These are phyloP conservation scores for Globisporangium nodosum DNA, from an alignment of 352 stramenopile species.

Conservation along the genomic window DNA sequence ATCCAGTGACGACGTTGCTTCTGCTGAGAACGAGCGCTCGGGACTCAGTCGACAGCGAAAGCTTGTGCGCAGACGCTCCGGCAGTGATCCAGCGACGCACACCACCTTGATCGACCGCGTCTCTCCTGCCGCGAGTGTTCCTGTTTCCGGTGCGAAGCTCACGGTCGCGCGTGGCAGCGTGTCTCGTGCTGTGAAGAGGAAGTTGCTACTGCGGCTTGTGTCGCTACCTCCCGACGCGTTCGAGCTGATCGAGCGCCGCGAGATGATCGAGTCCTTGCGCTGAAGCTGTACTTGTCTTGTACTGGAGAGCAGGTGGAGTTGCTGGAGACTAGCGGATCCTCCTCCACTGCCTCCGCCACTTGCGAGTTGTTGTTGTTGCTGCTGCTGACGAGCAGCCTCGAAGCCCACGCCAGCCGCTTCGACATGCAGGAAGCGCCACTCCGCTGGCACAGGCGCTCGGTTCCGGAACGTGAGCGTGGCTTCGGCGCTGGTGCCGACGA, in stretches of 20 bases:
- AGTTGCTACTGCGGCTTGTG: constrained; percentile 27
- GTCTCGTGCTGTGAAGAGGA: constrained; percentile 38
- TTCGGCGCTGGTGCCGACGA: constrained; percentile 46
- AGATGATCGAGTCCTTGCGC: constrained; percentile 48
- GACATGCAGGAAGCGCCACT: constrained; percentile 47
- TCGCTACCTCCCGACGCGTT: constrained; percentile 25
- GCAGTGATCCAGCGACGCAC: constrained; percentile 47
- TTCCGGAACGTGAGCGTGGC: constrained; percentile 28
- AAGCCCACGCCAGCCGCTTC: constrained; percentile 14
- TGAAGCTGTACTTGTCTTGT: constrained; percentile 13
- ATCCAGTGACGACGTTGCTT: not conserved
- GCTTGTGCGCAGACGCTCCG: constrained; percentile 52
- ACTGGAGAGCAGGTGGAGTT: not conserved
- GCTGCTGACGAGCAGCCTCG: not conserved
- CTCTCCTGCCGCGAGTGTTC: constrained; percentile 35
- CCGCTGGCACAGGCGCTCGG: constrained; percentile 13
- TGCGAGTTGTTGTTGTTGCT: not conserved
- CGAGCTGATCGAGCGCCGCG: constrained; percentile 25
- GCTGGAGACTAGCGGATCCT: not conserved
- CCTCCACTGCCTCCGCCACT: not conserved
- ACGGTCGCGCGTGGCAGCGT: constrained; percentile 36
- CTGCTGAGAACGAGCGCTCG: constrained; percentile 20
- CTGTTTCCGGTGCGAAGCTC: constrained; percentile 41
- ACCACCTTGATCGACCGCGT: constrained; percentile 29
- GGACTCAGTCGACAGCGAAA: constrained; percentile 34